A percentile compares a stretch with the other conserved stretches of the same genome.
These are phyloP conservation scores for Botrytis porri DNA, from an alignment of 2,329 filamentous ascomycete species.

Conservation along the genomic window DNA sequence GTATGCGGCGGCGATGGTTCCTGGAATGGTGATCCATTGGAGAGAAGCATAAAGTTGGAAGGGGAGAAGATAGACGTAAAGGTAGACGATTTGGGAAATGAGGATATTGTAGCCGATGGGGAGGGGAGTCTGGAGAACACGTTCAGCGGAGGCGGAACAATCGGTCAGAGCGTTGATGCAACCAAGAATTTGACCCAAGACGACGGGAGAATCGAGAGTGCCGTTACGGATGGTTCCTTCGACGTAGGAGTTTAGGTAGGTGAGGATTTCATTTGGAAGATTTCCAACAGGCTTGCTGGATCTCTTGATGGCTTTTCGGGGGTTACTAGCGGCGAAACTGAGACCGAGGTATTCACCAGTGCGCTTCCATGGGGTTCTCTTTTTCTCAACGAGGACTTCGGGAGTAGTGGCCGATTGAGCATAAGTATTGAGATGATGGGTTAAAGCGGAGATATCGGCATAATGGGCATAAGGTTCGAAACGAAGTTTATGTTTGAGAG, in stretches of 20 bases:
- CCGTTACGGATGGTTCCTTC: slow-evolving; percentile 35
- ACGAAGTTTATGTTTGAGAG: slow-evolving; percentile 78
- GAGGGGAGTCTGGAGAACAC: slow-evolving; percentile 77
- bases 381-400: slow-evolving; percentile 37
- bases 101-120: slow-evolving; percentile 81
- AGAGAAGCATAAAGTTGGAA: slow-evolving; percentile 71
- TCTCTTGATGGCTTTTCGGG: slow-evolving; percentile 72
- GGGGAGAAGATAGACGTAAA: slow-evolving; percentile 76
- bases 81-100: slow-evolving; percentile 82
- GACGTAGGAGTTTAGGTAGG: slow-evolving; percentile 55
- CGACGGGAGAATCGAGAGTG: slow-evolving; percentile 37
- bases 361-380: slow-evolving; percentile 51
- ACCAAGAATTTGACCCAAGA: slow-evolving; percentile 31
- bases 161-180: slow-evolving; percentile 64
- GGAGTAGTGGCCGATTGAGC: slow-evolving; percentile 52
- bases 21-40: slow-evolving; percentile 74
- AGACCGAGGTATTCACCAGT: slow-evolving; percentile 72
- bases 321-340: slow-evolving; percentile 74
- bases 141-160: slow-evolving; percentile 67
- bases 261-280: slow-evolving; percentile 77
- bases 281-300: slow-evolving; percentile 73
- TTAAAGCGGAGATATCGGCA: slow-evolving; percentile 66
- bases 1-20: slow-evolving; percentile 68
- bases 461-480: slow-evolving; percentile 81
- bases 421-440: slow-evolving; percentile 73